These are phyloP conservation scores for Cercospora janseana DNA, from an alignment of 2,329 filamentous ascomycete species.

Conservation along the genomic window DNA sequence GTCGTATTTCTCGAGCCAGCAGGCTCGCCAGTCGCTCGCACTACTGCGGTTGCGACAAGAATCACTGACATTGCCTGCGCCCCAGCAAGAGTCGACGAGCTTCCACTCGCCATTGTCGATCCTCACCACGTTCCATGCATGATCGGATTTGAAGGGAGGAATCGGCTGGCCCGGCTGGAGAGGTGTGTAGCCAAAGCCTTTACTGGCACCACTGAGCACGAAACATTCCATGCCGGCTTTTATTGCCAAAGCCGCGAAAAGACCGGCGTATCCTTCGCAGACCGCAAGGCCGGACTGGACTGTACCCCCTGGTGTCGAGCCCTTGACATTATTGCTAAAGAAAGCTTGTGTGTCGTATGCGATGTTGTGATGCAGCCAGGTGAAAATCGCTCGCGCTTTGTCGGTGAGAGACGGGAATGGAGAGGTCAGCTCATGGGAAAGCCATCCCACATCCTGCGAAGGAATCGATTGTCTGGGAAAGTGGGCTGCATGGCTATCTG, in stretches of 20 bases:
- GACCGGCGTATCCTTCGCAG: slow-evolving; percentile 84
- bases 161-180: slow-evolving; percentile 62
- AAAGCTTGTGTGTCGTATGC: slow-evolving; percentile 78
- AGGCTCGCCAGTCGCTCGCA: neutral
- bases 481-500: slow-evolving; percentile 73
- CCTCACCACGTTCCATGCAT: slow-evolving; percentile 88
- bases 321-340: slow-evolving; percentile 67
- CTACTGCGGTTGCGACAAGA: neutral
- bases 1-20: neutral
- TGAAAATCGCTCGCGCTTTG: slow-evolving; percentile 89
- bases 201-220: slow-evolving; percentile 75
- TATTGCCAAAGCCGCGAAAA: slow-evolving; percentile 75
- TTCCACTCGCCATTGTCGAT: slow-evolving; percentile 91
- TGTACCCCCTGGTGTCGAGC: slow-evolving; percentile 68
- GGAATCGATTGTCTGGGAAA: slow-evolving; percentile 73
- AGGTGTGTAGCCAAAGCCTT: slow-evolving; percentile 72
- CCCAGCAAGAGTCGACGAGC: slow-evolving; percentile 89
- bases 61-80: slow-evolving; percentile 67
- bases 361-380: slow-evolving; percentile 94
- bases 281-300: slow-evolving; percentile 78
- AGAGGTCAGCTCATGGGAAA: slow-evolving; percentile 73
- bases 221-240: slow-evolving; percentile 76
- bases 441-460: slow-evolving; percentile 63
- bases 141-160: slow-evolving; percentile 61
- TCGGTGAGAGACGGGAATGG: slow-evolving; percentile 86